Evolutionary conservation across 768 basidiomycete species (phyloP), one percentile per base, ranked within the genome.

Genomic region (Leccinum boreale): DNA sequence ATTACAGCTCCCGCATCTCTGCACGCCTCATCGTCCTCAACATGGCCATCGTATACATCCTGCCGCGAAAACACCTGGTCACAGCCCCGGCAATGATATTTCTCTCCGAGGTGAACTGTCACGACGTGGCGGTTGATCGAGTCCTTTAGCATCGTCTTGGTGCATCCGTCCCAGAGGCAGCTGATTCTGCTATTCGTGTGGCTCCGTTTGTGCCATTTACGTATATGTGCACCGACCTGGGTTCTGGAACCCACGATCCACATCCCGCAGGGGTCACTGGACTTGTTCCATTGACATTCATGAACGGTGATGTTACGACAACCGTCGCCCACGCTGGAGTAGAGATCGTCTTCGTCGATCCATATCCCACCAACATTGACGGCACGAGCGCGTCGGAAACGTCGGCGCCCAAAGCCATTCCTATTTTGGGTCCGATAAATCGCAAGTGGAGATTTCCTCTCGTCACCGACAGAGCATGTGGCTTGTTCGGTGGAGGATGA

Each of bases 341-440:
- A 29, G 49, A 56, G 19, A 35, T 57, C 55, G 1, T 39, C 58
- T 21, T 52, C 31, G 46, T 59, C 55, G 46, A 59, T 52, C 55
- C 46, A 28, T 1, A 48, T 3, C 1, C 51, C 55, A 11, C 35
- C 29, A 1, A 52, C 3, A 36, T 44, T 39, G 49, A 57, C 29
- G 9, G 51, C 53, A 17, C 29, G 28, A 19, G 45, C 23, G 17
- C 35, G 46, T n/a, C 12, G 50, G 17, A 4, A 39, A 44, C 23
- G 28, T 29, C 33, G 36, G 46, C 9, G n/a, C 21, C 55, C 44
- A 10, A 28, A 39, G 14, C 33, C 31, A 0, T 33, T 50, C 50
- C 31, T 33, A 1, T 47, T 14, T 3, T 17, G 11, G 15, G 29
- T 3, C 8, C 42, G 42, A 19, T 45, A 21, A 23, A 31, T 17